Percentiles rank a stretch among this genome's conserved stretches.
phyloP scores from a whole-genome alignment of 2,329 filamentous ascomycete genomes.

The Paraphaeosphaeria sporulosa region DNA sequence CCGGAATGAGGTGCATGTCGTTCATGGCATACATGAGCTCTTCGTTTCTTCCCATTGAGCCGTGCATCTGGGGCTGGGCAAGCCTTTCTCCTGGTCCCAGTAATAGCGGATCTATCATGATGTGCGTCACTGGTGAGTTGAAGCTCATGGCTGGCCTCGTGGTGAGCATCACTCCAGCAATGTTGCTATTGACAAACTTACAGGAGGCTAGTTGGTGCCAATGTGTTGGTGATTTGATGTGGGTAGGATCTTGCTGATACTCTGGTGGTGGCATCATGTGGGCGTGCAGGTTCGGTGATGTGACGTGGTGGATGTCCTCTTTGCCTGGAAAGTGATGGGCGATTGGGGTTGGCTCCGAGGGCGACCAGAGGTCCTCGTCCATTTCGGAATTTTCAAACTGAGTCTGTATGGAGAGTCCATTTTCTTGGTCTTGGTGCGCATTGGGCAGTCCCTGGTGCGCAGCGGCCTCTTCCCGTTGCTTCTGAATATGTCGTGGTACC shows the following conservation, averaged over 20 bases:
- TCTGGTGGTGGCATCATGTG: constrained; percentile 6
- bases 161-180: not conserved
- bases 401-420: constrained; percentile 34
- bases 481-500: constrained; percentile 49
- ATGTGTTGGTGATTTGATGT: constrained; percentile 12
- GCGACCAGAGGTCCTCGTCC: constrained; percentile 49
- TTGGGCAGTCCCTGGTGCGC: constrained; percentile 31
- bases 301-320: constrained; percentile 29
- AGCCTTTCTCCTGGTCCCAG: constrained; percentile 37
- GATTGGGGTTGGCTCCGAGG: constrained; percentile 43
- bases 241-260: not conserved
- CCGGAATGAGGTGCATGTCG: constrained; percentile 45
- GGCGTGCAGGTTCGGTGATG: constrained; percentile 25
- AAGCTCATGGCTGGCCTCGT: constrained; percentile 32
- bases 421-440: constrained; percentile 36
- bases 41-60: constrained; percentile 42
- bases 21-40: constrained; percentile 49
- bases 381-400: constrained; percentile 44
- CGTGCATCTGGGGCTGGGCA: constrained; percentile 39
- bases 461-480: constrained; percentile 45
- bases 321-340: constrained; percentile 44
- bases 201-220: constrained; percentile 42
- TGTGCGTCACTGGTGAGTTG: constrained; percentile 42
- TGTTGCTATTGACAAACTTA: constrained; percentile 20
- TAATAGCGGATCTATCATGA: constrained; percentile 48